Conservation (phyloP, 2,329 filamentous ascomycete genomes). For the Dactylonectria estremocensis region DNA sequence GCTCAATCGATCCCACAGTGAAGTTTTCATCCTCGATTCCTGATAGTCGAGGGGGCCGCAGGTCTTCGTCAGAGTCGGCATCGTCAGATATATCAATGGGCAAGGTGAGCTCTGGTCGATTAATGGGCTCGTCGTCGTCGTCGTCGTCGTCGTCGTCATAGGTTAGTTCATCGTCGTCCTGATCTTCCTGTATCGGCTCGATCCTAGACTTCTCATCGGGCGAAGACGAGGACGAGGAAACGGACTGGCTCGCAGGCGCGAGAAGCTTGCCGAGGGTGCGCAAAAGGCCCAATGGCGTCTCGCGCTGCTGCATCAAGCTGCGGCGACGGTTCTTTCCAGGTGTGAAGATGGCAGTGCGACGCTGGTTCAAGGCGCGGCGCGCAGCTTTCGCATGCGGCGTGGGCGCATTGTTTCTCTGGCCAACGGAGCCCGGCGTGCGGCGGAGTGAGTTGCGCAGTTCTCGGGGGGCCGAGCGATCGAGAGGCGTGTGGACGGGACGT, state of each 20-base stretch:
- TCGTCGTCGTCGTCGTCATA: conserved; percentile 61
- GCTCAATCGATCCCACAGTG: conserved; percentile 72
- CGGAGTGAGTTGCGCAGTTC: conserved; percentile 57
- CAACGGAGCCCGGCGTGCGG: conserved; percentile 62
- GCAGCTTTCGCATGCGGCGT: conserved; percentile 76
- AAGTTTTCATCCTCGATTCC: conserved; percentile 72
- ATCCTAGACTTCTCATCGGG: conserved; percentile 50
- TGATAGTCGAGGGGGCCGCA: conserved; percentile 68
- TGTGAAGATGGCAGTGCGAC: conserved; percentile 72
- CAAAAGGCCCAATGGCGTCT: conserved; percentile 69
- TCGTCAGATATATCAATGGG: conserved; percentile 61
- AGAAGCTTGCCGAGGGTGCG: conserved; percentile 69
- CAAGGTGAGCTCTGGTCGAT: conserved; percentile 69
- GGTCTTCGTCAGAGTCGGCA: conserved; percentile 65
- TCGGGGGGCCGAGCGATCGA: conserved; percentile 54
- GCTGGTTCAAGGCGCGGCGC: conserved; percentile 70
- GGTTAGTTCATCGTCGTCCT: conserved; percentile 64
- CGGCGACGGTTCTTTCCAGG: conserved; percentile 72
- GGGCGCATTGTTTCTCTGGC: conserved; percentile 59
- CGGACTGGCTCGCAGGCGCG: conserved; percentile 63
- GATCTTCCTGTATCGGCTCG: conserved; percentile 53
- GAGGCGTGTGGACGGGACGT: conserved; percentile 59
- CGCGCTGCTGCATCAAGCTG: conserved; percentile 69
- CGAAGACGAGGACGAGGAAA: conserved; percentile 65
- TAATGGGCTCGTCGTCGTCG: conserved; percentile 66